A percentile compares a stretch with the other conserved stretches of the same genome.
phyloP scores from a whole-genome alignment of 1,284 basidiomycete genomes.

The Sporisorium graminicola region DNA sequence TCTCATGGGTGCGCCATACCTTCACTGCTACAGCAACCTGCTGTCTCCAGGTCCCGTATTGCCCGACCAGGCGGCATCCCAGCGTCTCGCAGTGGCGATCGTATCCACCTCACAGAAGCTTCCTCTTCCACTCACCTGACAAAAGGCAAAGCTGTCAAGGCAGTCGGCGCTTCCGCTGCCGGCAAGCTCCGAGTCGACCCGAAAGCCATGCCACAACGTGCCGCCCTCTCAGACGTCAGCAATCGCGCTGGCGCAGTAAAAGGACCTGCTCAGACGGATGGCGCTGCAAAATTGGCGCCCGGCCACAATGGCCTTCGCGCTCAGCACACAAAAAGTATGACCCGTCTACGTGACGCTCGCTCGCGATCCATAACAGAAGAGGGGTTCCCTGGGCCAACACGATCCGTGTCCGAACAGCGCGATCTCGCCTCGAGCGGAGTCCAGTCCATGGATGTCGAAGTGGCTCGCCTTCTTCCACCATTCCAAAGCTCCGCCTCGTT shows the following conservation, averaged over 20 bases:
- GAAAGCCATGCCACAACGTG: conserved; percentile 34
- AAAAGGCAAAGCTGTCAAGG: conserved; percentile 33
- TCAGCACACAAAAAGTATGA: conserved; percentile 46
- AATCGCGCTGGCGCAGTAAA: conserved; percentile 30
- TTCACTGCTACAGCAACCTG: conserved; percentile 21
- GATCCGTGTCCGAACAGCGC: conserved; percentile 36
- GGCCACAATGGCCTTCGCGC: conserved; percentile 38
- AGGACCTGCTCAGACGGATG: conserved; percentile 15
- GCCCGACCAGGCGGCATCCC: conserved; percentile 45
- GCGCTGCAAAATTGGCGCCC: conserved; percentile 24
- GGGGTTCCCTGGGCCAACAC: conserved; percentile 20
- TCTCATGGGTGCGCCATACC: too few species aligned
- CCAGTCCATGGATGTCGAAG: conserved; percentile 49
- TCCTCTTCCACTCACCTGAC: conserved; percentile 30
- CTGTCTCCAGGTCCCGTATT: conserved; percentile 37
- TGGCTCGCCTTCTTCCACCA: conserved; percentile 32
- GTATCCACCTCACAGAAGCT: conserved; percentile 46
- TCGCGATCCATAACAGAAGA: conserved; percentile 38
- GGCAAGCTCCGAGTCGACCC: conserved; percentile 32
- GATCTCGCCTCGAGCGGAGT: conserved; percentile 26
- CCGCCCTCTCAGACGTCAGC: conserved; percentile 50
- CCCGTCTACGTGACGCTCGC: conserved; percentile 38
- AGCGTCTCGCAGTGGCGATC: conserved; percentile 49
- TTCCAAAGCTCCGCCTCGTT: conserved; percentile 32
- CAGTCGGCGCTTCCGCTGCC: conserved; percentile 11